Evolutionary conservation across 176 grass and related monocot species (phyloP).

Genomic region (Eremochloa ophiuroides): DNA sequence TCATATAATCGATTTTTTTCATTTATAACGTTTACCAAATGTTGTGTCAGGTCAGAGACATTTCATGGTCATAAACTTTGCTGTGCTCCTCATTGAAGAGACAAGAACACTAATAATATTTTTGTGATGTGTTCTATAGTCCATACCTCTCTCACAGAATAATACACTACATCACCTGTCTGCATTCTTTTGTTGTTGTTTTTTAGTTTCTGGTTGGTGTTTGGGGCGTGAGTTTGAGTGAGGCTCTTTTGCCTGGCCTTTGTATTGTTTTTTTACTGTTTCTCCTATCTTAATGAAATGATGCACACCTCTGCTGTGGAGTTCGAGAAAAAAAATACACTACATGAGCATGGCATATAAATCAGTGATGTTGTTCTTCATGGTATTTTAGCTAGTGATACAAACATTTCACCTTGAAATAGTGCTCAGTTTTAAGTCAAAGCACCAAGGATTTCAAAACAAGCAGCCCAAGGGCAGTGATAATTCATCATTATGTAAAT

Average conservation of each 20-base stretch:
- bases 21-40: background rate
- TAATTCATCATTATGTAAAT: background rate
- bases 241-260: too few relatives aligned
- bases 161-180: background rate
- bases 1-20: background rate
- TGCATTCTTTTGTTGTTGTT: too few relatives aligned
- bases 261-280: too few relatives aligned
- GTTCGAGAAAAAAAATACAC: constrained; percentile 4
- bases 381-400: background rate
- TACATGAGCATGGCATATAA: background rate
- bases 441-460: background rate
- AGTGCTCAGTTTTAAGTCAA: constrained; percentile 1
- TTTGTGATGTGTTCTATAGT: background rate
- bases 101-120: background rate
- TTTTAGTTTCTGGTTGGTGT: too few relatives aligned
- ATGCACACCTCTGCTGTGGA: too few relatives aligned
- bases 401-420: background rate
- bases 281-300: too few relatives aligned
- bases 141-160: background rate
- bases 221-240: too few relatives aligned
- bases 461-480: background rate
- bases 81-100: background rate
- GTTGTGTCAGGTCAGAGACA: background rate
- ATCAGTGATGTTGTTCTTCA: background rate
- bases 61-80: background rate